Percentiles rank a stretch among this genome's conserved stretches.
These are phyloP conservation scores for Paramecium biaurelia DNA, from an alignment of 73 alveolate genomes.

Conservation along the genomic window DNA sequence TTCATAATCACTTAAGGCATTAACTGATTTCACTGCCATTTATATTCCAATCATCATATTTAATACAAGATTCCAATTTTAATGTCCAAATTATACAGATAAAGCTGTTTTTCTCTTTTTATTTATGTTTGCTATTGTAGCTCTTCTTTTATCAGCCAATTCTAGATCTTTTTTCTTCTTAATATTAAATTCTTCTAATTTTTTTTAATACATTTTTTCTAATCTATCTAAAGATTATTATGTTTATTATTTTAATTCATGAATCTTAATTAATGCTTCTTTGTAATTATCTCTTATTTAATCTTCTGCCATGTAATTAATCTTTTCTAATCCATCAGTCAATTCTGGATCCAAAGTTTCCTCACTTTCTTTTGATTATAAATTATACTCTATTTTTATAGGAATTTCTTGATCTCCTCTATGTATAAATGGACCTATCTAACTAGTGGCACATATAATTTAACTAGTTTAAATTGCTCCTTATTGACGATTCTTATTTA, in stretches of 20 bases:
- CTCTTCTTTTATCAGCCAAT: not conserved
- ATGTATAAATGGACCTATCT: not conserved
- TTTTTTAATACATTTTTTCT: not conserved
- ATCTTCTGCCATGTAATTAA: not conserved
- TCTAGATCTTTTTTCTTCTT: not conserved
- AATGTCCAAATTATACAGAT: conserved; percentile 38
- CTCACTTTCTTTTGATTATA: not conserved
- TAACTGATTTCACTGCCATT: conserved; percentile 79
- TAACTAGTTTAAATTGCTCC: not conserved
- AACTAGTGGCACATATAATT: not conserved
- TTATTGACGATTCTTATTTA: not conserved
- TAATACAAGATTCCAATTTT: conserved; percentile 45
- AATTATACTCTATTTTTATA: not conserved
- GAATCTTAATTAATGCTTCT: not conserved
- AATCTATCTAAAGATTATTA: not conserved
- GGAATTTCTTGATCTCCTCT: conserved; percentile 14
- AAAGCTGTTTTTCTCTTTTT: not conserved
- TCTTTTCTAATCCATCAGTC: conserved; percentile 2
- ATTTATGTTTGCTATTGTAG: not conserved
- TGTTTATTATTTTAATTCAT: not conserved
- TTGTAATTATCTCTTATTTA: conserved; percentile 16
- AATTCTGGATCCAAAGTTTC: not conserved
- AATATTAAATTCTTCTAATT: not conserved
- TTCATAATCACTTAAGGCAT: conserved; percentile 58
- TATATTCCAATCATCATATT: conserved; percentile 76